phyloP scores from a whole-genome alignment of 768 basidiomycete genomes.

The Cystofilobasidium capitatum region DNA sequence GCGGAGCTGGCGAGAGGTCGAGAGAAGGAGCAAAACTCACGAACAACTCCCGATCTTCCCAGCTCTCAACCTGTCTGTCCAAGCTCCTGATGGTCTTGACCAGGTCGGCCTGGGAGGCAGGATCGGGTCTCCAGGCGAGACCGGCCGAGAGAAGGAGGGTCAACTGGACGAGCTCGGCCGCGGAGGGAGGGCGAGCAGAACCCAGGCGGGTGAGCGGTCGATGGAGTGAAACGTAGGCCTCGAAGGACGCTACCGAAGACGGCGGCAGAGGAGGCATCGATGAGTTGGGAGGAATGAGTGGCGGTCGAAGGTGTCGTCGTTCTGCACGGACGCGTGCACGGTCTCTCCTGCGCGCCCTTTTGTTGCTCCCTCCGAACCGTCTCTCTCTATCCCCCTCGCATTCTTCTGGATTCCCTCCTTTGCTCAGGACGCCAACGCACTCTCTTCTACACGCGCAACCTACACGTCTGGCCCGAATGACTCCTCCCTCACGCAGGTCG shows the following conservation, averaged over 20 bases:
- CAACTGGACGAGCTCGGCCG: not conserved
- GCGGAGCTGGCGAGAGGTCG: not conserved
- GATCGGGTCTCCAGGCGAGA: not conserved
- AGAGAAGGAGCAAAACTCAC: slow-evolving; percentile 9
- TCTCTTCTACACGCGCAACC: not conserved
- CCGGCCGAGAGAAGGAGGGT: not conserved
- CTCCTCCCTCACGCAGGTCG: not conserved
- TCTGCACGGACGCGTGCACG: too few species aligned
- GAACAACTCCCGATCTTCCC: slow-evolving; percentile 30
- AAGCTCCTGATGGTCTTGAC: slow-evolving; percentile 22
- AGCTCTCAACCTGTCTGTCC: slow-evolving; percentile 33
- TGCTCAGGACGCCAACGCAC: not conserved
- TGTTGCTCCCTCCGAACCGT: too few species aligned
- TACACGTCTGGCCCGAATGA: not conserved
- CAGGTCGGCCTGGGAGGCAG: not conserved
- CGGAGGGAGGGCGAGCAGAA: not conserved
- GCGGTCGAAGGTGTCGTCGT: too few species aligned
- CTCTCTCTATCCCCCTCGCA: too few species aligned
- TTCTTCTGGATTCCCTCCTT: too few species aligned
- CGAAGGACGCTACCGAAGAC: not conserved
- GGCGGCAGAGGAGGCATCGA: not conserved
- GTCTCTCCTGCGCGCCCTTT: too few species aligned
- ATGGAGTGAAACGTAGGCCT: not conserved
- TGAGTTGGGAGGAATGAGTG: too few species aligned
- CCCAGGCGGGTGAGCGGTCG: not conserved